phyloP scores from a whole-genome alignment of 202 grass and related monocot genomes.

The Schoenoplectus tabernaemontani region DNA sequence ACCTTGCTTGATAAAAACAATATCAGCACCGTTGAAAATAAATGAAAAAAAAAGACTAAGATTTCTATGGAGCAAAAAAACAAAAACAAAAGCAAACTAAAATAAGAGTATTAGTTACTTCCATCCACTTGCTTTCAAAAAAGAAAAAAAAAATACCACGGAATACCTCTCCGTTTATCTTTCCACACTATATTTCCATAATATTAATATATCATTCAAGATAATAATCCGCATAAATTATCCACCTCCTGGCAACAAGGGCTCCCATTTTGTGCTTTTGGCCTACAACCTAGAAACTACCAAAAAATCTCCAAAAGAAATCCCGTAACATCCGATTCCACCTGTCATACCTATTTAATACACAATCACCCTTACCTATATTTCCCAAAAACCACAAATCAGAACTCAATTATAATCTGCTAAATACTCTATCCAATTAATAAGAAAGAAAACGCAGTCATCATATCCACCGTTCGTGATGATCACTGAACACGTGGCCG shows the following conservation, averaged over 20 bases:
- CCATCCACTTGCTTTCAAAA: too few species aligned
- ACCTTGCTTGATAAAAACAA: not conserved
- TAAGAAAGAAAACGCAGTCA: not conserved
- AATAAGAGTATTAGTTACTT: too few species aligned
- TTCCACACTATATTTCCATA: too few species aligned
- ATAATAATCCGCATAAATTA: not conserved
- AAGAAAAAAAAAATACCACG: too few species aligned
- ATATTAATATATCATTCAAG: not conserved
- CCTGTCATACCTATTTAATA: not conserved
- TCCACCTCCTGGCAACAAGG: not conserved
- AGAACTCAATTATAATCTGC: too few species aligned
- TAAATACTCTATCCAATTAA: not conserved
- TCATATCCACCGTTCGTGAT: not conserved
- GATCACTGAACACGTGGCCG: constrained; percentile 3
- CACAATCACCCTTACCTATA: not conserved
- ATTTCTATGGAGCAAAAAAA: not conserved
- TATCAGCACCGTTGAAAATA: not conserved
- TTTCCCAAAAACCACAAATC: too few species aligned
- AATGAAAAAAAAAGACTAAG: not conserved
- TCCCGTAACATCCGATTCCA: not conserved
- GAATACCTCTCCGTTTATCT: too few species aligned
- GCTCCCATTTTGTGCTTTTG: not conserved
- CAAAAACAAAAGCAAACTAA: too few species aligned
- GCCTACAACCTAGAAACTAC: not conserved
- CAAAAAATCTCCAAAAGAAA: not conserved